phyloP scores from a whole-genome alignment of 1,139 yeast species.

The Yamadazyma friedrichii region DNA sequence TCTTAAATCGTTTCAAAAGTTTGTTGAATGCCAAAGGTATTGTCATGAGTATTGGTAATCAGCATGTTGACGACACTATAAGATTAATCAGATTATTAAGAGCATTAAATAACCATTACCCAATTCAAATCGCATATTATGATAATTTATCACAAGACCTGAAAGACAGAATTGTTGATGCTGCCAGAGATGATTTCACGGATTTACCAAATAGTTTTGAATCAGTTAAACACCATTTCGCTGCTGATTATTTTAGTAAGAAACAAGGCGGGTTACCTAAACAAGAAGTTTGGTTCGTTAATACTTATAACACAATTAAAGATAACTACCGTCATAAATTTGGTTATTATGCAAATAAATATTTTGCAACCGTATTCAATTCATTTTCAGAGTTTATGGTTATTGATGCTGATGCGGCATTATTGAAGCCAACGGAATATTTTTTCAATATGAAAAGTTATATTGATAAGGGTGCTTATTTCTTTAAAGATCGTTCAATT shows the following conservation, averaged over 20 bases:
- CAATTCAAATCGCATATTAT: slow-evolving; percentile 54
- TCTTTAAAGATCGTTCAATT: slow-evolving; percentile 33
- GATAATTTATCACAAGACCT: slow-evolving; percentile 24
- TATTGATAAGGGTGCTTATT: slow-evolving; percentile 27
- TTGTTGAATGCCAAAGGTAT: slow-evolving; percentile 48
- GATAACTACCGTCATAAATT: slow-evolving; percentile 25
- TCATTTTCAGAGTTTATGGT: slow-evolving; percentile 34
- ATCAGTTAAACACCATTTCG: slow-evolving; percentile 22
- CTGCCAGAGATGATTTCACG: slow-evolving; percentile 26
- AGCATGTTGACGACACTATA: slow-evolving; percentile 43
- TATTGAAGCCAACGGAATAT: slow-evolving; percentile 27
- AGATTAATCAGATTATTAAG: slow-evolving; percentile 46
- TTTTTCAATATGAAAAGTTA: slow-evolving; percentile 30
- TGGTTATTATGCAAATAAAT: slow-evolving; percentile 27
- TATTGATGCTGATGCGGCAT: slow-evolving; percentile 35
- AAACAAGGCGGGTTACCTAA: slow-evolving; percentile 6
- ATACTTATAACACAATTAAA: slow-evolving; percentile 26
- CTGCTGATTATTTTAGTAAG: slow-evolving; percentile 25
- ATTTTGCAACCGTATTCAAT: slow-evolving; percentile 33
- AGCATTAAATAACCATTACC: slow-evolving; percentile 43
- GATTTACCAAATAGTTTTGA: slow-evolving; percentile 26
- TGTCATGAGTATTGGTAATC: slow-evolving; percentile 47
- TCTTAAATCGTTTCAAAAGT: slow-evolving; percentile 37
- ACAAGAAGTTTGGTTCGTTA: slow-evolving; percentile 39
- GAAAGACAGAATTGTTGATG: slow-evolving; percentile 24